phyloP scores from a whole-genome alignment of 2,329 filamentous ascomycete species.

The Gyromitra esculenta region DNA sequence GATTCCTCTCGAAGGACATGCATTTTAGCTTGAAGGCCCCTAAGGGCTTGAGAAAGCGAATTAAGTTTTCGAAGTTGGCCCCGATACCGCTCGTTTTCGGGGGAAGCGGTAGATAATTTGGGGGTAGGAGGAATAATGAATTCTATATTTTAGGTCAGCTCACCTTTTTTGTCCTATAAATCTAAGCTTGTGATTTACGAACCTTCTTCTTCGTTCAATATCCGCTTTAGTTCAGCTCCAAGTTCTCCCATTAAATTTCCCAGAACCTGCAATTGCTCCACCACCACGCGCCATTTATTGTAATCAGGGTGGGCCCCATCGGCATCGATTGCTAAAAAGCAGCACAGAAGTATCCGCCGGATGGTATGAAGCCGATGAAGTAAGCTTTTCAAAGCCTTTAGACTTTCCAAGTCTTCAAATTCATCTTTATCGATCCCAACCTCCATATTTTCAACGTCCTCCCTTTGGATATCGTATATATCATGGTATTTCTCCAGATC shows the following conservation, averaged over 20 bases:
- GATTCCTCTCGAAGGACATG: slow-evolving; percentile 91
- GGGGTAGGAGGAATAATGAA: slow-evolving; percentile 69
- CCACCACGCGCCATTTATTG: slow-evolving; percentile 78
- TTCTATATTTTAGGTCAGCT: slow-evolving; percentile 60
- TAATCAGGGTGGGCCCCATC: slow-evolving; percentile 81
- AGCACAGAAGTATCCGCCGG: slow-evolving; percentile 86
- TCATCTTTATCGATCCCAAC: slow-evolving; percentile 72
- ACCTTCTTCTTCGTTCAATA: slow-evolving; percentile 84
- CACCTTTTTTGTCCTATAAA: slow-evolving; percentile 14
- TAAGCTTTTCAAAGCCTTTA: slow-evolving; percentile 81
- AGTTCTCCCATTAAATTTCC: slow-evolving; percentile 70
- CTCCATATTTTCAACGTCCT: slow-evolving; percentile 76
- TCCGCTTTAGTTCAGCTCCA: slow-evolving; percentile 72
- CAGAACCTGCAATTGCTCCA: slow-evolving; percentile 76
- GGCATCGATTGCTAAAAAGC: slow-evolving; percentile 85
- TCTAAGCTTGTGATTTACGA: slow-evolving; percentile 60
- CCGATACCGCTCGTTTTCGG: slow-evolving; percentile 83
- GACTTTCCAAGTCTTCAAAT: slow-evolving; percentile 78
- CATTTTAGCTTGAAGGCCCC: slow-evolving; percentile 92
- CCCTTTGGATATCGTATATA: slow-evolving; percentile 80
- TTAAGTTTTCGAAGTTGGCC: slow-evolving; percentile 88
- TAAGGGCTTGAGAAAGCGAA: slow-evolving; percentile 86
- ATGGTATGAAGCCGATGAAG: slow-evolving; percentile 82
- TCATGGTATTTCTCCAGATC: slow-evolving; percentile 94
- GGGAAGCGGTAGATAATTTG: slow-evolving; percentile 65